Percentiles rank a stretch among this genome's conserved stretches.
Conservation (phyloP, 2,329 filamentous ascomycete species). For the Ophiocordyceps robertsii region DNA sequence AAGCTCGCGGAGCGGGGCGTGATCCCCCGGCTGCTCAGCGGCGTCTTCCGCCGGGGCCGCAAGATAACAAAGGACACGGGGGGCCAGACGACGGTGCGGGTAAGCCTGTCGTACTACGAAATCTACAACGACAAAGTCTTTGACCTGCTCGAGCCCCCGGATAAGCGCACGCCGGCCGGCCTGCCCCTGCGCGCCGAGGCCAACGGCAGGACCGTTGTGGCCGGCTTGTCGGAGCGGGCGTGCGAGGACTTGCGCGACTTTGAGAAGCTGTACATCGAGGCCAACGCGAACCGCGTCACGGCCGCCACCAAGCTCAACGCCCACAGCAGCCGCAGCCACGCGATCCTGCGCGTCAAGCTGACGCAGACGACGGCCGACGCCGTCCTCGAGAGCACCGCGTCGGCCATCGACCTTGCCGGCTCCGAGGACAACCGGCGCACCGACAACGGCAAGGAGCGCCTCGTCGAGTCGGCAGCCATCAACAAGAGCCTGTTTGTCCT, state of each 20-base stretch:
- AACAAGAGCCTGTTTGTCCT: constrained; percentile 95
- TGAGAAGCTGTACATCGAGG: constrained; percentile 78
- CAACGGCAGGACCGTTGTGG: constrained; percentile 74
- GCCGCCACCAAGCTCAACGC: constrained; percentile 87
- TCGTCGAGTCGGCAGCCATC: constrained; percentile 93
- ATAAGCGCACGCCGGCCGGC: constrained; percentile 72
- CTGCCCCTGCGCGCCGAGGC: constrained; percentile 76
- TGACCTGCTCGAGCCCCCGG: constrained; percentile 75
- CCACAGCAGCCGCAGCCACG: constrained; percentile 79
- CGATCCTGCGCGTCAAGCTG: constrained; percentile 81
- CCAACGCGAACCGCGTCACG: constrained; percentile 81
- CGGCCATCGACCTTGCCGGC: constrained; percentile 86
- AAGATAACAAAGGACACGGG: constrained; percentile 72
- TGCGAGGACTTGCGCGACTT: constrained; percentile 84
- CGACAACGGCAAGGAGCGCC: constrained; percentile 80
- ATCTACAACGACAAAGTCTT: constrained; percentile 96
- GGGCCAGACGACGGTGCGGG: constrained; percentile 56
- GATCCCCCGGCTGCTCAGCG: constrained; percentile 73
- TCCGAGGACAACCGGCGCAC: constrained; percentile 93
- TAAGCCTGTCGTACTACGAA: constrained; percentile 83
- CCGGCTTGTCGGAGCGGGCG: constrained; percentile 69
- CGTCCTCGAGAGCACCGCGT: constrained; percentile 67
- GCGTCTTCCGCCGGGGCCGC: constrained; percentile 71
- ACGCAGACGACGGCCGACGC: constrained; percentile 59
- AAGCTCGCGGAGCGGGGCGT: constrained; percentile 76